Evolutionary conservation across 306 rosid genomes (phyloP).

Genomic region (Inga oerstediana): DNA sequence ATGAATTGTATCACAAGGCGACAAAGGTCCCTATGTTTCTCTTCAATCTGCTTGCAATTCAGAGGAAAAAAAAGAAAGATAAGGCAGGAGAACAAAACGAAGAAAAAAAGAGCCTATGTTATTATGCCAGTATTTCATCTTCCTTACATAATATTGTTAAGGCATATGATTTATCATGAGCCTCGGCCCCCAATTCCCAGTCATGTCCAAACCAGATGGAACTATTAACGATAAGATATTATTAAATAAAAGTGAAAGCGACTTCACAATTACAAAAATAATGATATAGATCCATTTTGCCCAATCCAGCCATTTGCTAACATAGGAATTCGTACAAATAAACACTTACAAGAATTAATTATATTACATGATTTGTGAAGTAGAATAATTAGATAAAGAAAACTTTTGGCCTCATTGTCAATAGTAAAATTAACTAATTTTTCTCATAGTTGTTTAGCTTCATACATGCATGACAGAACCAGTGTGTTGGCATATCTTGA

Average conservation of each 20-base stretch:
- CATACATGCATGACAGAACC: background rate
- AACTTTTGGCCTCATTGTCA: background rate
- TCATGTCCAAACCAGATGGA: background rate
- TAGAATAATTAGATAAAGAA: background rate
- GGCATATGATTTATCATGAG: background rate
- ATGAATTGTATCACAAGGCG: constrained; percentile 88
- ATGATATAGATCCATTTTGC: background rate
- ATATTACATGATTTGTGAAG: background rate
- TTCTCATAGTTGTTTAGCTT: background rate
- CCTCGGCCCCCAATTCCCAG: background rate
- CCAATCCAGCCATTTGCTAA: background rate
- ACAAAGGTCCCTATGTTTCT: constrained; percentile 96
- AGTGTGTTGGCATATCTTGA: background rate
- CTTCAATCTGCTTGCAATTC: constrained; percentile 71
- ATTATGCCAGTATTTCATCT: background rate
- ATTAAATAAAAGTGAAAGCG: background rate
- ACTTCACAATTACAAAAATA: background rate
- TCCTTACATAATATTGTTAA: background rate
- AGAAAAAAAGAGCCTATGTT: constrained; percentile 1
- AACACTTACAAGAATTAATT: background rate
- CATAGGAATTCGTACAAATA: background rate
- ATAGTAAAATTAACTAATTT: background rate
- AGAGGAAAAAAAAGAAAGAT: constrained; percentile 26
- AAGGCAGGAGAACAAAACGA: constrained; percentile 11
- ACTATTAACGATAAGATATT: constrained; percentile 1